These are phyloP conservation scores for Priceomyces carsonii DNA, from an alignment of 805 yeast genomes.

Conservation along the genomic window DNA sequence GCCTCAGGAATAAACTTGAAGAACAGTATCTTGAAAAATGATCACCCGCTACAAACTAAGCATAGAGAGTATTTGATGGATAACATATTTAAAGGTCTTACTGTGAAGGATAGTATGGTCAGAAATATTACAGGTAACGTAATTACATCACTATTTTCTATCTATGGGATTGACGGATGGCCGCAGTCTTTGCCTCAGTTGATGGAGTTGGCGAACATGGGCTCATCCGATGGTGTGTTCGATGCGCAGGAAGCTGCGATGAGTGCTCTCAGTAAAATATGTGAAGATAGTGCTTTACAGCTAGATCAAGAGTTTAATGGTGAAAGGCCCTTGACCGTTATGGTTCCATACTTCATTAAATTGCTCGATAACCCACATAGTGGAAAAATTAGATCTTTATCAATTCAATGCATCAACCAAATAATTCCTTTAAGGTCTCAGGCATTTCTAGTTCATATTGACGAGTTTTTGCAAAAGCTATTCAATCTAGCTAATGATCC, in stretches of 20 bases:
- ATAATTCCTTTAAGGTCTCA: slow-evolving; percentile 72
- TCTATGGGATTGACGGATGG: slow-evolving; percentile 71
- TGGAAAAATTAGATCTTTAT: slow-evolving; percentile 56
- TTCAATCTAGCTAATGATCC: slow-evolving; percentile 69
- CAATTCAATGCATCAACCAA: slow-evolving; percentile 74
- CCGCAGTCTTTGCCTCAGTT: slow-evolving; percentile 71
- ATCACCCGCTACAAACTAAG: slow-evolving; percentile 19
- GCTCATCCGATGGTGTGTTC: slow-evolving; percentile 9
- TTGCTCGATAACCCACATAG: slow-evolving; percentile 41
- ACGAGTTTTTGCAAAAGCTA: slow-evolving; percentile 61
- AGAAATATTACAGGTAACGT: slow-evolving; percentile 91
- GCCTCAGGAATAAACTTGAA: slow-evolving; percentile 87
- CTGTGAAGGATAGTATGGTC: slow-evolving; percentile 58
- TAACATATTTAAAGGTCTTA: slow-evolving; percentile 55
- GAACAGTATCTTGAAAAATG: slow-evolving; percentile 58
- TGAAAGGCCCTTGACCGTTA: slow-evolving; percentile 62
- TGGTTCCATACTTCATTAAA: slow-evolving; percentile 65
- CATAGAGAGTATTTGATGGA: slow-evolving; percentile 37
- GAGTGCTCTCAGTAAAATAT: slow-evolving; percentile 79
- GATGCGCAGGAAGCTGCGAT: slow-evolving; percentile 70
- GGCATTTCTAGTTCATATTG: slow-evolving; percentile 61
- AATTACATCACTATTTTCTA: slow-evolving; percentile 74
- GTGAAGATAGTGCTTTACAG: slow-evolving; percentile 78
- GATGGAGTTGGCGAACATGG: slow-evolving; percentile 53
- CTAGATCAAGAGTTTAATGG: slow-evolving; percentile 69